A percentile compares a stretch with the other conserved stretches of the same genome.
Conservation (phyloP, 805 yeast species). For the Saccharomycopsis javanensis region DNA sequence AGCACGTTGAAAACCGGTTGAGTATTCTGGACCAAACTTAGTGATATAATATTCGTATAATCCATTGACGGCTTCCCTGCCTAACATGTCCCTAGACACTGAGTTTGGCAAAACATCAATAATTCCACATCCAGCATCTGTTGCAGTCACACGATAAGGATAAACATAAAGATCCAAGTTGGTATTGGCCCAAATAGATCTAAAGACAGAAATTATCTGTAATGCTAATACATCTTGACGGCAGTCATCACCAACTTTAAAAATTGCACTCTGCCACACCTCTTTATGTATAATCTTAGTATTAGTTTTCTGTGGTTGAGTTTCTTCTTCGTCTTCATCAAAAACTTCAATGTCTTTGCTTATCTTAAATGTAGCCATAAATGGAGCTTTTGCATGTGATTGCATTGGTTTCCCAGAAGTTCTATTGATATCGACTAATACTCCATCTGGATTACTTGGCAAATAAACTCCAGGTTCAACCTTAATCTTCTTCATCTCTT, state of each 20-base stretch:
- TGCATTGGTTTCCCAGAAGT: slow-evolving; percentile 91
- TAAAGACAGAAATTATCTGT: slow-evolving; percentile 83
- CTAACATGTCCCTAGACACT: slow-evolving; percentile 94
- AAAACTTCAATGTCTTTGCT: slow-evolving; percentile 41
- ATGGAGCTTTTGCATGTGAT: slow-evolving; percentile 98
- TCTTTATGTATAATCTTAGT: slow-evolving; percentile 37
- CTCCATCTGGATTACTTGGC: slow-evolving; percentile 95
- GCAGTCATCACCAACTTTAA: slow-evolving; percentile 98
- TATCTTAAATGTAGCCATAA: slow-evolving; percentile 90
- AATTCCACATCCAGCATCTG: slow-evolving; percentile 99
- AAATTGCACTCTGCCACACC: slow-evolving; percentile 89
- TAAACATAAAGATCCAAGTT: slow-evolving; percentile 87
- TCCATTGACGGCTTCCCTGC: slow-evolving; percentile 97
- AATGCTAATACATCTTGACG: slow-evolving; percentile 93
- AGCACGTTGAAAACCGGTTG: slow-evolving; percentile 83
- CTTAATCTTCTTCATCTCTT: slow-evolving; percentile 75
- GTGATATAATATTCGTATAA: slow-evolving; percentile 83
- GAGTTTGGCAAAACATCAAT: slow-evolving; percentile 96
- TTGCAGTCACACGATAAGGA: slow-evolving; percentile 94
- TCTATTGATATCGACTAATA: slow-evolving; percentile 83
- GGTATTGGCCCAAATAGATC: slow-evolving; percentile 78
- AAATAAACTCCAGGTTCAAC: slow-evolving; percentile 79
- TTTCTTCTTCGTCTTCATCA: slow-evolving; percentile 24
- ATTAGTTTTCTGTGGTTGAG: slow-evolving; percentile 22
- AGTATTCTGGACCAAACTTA: slow-evolving; percentile 90